Evolutionary conservation across 768 basidiomycete genomes (phyloP).

Genomic region (Lentinula boryana): DNA sequence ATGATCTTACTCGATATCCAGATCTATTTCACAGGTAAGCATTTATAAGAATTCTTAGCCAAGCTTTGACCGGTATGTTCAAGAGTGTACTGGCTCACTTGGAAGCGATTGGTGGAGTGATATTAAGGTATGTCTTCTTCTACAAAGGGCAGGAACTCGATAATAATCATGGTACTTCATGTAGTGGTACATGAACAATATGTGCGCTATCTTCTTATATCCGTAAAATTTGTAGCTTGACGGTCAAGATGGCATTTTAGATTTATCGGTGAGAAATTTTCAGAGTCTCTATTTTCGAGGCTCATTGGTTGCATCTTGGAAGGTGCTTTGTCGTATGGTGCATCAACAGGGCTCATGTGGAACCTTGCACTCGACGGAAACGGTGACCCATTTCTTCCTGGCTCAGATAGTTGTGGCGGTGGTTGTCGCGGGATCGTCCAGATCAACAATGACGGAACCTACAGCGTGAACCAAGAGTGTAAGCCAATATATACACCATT

Average conservation of each 20-base stretch:
- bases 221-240: neutral
- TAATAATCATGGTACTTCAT: neutral
- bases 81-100: slow-evolving; percentile 60
- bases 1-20: slow-evolving; percentile 5
- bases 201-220: slow-evolving; percentile 29
- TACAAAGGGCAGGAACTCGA: neutral
- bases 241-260: neutral
- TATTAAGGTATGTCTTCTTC: slow-evolving; percentile 48
- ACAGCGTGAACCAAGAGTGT: slow-evolving; percentile 72
- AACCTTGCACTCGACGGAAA: slow-evolving; percentile 57
- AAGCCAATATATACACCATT: slow-evolving; percentile 13
- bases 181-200: slow-evolving; percentile 66
- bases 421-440: slow-evolving; percentile 66
- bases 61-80: neutral
- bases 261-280: slow-evolving; percentile 15
- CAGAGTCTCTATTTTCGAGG: neutral
- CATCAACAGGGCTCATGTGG: slow-evolving; percentile 61
- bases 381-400: slow-evolving; percentile 59
- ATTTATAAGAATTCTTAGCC: neutral
- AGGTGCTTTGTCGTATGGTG: slow-evolving; percentile 19
- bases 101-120: slow-evolving; percentile 78
- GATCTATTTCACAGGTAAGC: slow-evolving; percentile 39
- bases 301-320: neutral
- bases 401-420: slow-evolving; percentile 43
- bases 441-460: slow-evolving; percentile 58